These are phyloP conservation scores for Dipteronia dyeriana DNA, from an alignment of 345 rosid species.

Conservation along the genomic window DNA sequence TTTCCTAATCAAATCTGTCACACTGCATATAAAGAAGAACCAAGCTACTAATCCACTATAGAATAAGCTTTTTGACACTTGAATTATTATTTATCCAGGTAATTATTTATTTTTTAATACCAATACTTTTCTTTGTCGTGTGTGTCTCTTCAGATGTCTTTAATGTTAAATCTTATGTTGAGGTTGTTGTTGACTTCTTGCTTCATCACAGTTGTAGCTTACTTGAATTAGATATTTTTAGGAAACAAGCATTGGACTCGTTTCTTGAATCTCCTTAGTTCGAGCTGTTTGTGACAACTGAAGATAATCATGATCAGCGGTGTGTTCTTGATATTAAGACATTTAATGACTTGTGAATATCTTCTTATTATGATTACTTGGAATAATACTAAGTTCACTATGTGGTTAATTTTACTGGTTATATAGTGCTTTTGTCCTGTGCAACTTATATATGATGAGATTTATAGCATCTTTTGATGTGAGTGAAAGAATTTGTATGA, in stretches of 20 bases:
- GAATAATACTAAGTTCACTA: background rate
- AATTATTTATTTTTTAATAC: background rate
- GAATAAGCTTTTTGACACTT: background rate
- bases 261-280: background rate
- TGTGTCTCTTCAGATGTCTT: background rate
- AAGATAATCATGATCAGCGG: background rate
- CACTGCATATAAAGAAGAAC: background rate
- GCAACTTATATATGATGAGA: background rate
- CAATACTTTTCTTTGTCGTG: background rate
- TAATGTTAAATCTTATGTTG: constrained; percentile 8
- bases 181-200: background rate
- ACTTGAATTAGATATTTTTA: background rate
- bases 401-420: background rate
- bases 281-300: background rate
- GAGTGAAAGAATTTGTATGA: background rate
- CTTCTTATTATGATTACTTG: background rate
- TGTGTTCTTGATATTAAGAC: background rate
- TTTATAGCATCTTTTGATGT: background rate
- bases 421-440: background rate
- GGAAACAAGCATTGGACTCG: background rate
- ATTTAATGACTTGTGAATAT: background rate
- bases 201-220: background rate
- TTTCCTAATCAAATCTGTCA: background rate
- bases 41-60: too few relatives aligned
- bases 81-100: too few relatives aligned